Base-by-base conservation (phyloP, 805 yeast genomes). In the Starmerella riodocensis region DNA sequence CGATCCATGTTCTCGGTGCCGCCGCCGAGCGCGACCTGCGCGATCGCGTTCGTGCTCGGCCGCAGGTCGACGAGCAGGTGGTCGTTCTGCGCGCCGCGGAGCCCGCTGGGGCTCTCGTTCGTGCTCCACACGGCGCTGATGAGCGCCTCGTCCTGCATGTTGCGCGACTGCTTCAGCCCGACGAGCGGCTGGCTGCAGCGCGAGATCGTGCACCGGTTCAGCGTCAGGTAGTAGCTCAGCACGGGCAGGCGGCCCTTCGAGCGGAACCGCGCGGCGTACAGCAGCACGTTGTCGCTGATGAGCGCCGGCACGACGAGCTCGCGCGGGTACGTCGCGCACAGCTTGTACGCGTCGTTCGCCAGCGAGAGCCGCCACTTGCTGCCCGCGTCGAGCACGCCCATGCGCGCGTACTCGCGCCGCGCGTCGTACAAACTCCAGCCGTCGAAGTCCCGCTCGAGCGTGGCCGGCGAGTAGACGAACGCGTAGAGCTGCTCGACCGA, bases 21-120 rank as follows among this genome's bases (percentile, higher is more conserved):
- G n/a, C 96, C 98, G 11, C 98, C 98, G 13, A 91, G 61, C 0
- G 97, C 97, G 33, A 83, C 82, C 53, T 91, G 97, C 0, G 95
- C 97, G 72, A 85, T 72, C 6, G 97, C 97, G 58, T 91, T 91
- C 0, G 96, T 79, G 20, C 85, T 58, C 1, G 98, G 98, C 40
- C 98, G 66, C 18, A 93, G 80, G 61, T 91, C 98, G 4, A 84
- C 88, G 23, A 91, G 76, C 22, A 91, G 59, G 53, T 86, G 77
- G 33, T 66, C 68, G 18, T 69, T 53, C 49, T 56, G 50, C 4
- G 60, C 60, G 12, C 61, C 59, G 24, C 39, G 52, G 32, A 48
- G 42, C 31, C 52, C 60, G 14, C 48, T 43, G 7, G 57, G 57
- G 6, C 51, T 45, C 24, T 49, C 54, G 11, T 79, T 81, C 1